Evolutionary conservation across 192 early-diverging fungal genomes (phyloP), one percentile per base, ranked within the genome.

Genomic region (Podila verticillata): DNA sequence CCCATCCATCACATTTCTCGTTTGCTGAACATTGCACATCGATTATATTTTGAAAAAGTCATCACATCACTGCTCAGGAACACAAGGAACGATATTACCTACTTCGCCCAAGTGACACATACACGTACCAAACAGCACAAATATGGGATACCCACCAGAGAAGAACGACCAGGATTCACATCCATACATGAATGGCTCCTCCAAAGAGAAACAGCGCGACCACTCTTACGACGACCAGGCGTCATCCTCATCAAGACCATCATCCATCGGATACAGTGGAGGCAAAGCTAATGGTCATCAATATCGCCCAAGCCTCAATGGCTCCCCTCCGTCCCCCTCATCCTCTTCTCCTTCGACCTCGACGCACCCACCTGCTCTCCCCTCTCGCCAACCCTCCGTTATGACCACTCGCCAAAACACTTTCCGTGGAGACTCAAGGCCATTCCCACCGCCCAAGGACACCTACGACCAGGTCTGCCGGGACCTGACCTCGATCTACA

Each of bases 401-500:
- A 32, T 22, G 20, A 29, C 51, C 9, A 24, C 51, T 7, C 51
- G 22, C 22, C 51, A 54, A 26, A 54, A 26, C 51, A 54, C 51
- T 7, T 24, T 54, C 24, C 51, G 51, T 7, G 51, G 17, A 54
- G 22, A 6, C 20, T n/a, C 51, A 54, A 26, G 51, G 51, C 51
- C 51, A n/a, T 7, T 17, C 20, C 51, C 6, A 9, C 61, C 10
- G 32, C 58, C 49, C 82, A 54, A 85, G 49, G 82, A 86, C 29
- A 80, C 91, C 28, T 94, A 91, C 73, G 71, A 74, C 48, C 75
- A 84, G 65, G 85, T 91, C 7, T 85, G 92, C 34, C 81, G 84
- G 22, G 89, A 86, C 34, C 82, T 95, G 39, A 90, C 92, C 61
- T 85, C 87, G 63, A 88, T 91, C 44, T 92, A 94, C 66, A 87